Conservation (phyloP, 1,139 yeast species). For the Petasospora fabianii region DNA sequence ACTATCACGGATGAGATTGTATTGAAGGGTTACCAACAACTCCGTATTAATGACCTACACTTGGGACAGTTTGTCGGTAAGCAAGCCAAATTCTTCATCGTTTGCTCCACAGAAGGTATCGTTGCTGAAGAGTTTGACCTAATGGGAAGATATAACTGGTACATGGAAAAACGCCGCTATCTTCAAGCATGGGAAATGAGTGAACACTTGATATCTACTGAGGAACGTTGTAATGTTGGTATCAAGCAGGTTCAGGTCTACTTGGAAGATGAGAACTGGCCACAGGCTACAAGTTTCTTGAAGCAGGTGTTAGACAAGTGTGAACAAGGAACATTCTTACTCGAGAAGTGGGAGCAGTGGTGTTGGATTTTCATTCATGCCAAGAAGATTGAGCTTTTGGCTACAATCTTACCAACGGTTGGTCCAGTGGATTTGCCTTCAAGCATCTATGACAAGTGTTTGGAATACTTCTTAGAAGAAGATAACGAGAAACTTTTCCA, state of each 20-base stretch:
- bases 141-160: slow-evolving; percentile 74
- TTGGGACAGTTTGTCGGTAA: slow-evolving; percentile 46
- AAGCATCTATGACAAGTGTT: slow-evolving; percentile 47
- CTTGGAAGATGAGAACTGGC: slow-evolving; percentile 51
- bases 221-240: slow-evolving; percentile 59
- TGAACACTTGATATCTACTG: slow-evolving; percentile 47
- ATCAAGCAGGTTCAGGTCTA: slow-evolving; percentile 57
- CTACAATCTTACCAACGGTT: slow-evolving; percentile 43
- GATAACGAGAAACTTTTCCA: slow-evolving; percentile 37
- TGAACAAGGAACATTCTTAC: slow-evolving; percentile 34
- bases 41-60: slow-evolving; percentile 80
- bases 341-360: slow-evolving; percentile 67
- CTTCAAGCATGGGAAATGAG: slow-evolving; percentile 78
- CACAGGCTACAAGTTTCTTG: slow-evolving; percentile 51
- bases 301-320: slow-evolving; percentile 34
- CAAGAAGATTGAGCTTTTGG: slow-evolving; percentile 37
- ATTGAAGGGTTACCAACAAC: slow-evolving; percentile 50
- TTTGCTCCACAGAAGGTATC: slow-evolving; percentile 82
- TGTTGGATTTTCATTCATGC: slow-evolving; percentile 50
- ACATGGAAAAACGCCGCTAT: slow-evolving; percentile 47
- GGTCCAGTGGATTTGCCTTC: slow-evolving; percentile 29
- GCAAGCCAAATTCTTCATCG: slow-evolving; percentile 52
- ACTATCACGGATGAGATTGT: slow-evolving; percentile 82
- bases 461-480: slow-evolving; percentile 46
- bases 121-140: slow-evolving; percentile 66